Percentiles rank a stretch among this genome's conserved stretches.
These are phyloP conservation scores for Fonsecaea erecta DNA, from an alignment of 2,329 filamentous ascomycete species.

Conservation along the genomic window DNA sequence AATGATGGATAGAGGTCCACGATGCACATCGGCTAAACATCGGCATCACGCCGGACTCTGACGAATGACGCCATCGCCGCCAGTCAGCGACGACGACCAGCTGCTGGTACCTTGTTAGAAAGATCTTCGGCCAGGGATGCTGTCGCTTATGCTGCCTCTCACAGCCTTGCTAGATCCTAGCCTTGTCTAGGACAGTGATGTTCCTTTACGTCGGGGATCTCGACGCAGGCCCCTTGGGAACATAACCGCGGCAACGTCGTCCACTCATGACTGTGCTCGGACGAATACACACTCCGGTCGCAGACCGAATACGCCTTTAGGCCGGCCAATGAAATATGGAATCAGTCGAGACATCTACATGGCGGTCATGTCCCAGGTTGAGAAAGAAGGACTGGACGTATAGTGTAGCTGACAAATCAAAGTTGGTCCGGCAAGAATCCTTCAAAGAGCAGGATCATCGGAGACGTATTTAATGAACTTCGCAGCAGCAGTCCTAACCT, in stretches of 20 bases:
- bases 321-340: background rate
- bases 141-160: background rate
- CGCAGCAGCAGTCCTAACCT: background rate
- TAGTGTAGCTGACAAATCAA: constrained; percentile 2
- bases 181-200: background rate
- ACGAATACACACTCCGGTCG: background rate
- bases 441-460: background rate
- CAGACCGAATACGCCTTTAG: background rate
- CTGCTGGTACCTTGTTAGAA: background rate
- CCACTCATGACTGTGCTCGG: background rate
- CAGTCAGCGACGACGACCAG: background rate
- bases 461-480: background rate
- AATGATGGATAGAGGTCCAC: background rate
- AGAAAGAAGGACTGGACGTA: background rate
- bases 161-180: background rate
- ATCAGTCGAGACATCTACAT: background rate
- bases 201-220: background rate
- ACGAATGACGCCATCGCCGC: background rate
- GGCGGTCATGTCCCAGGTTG: background rate
- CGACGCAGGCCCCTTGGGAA: background rate
- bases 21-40: background rate
- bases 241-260: background rate
- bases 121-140: background rate
- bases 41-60: background rate
- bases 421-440: background rate